phyloP scores from a whole-genome alignment of 2,329 filamentous ascomycete genomes.

The Drechslerella dactyloides region DNA sequence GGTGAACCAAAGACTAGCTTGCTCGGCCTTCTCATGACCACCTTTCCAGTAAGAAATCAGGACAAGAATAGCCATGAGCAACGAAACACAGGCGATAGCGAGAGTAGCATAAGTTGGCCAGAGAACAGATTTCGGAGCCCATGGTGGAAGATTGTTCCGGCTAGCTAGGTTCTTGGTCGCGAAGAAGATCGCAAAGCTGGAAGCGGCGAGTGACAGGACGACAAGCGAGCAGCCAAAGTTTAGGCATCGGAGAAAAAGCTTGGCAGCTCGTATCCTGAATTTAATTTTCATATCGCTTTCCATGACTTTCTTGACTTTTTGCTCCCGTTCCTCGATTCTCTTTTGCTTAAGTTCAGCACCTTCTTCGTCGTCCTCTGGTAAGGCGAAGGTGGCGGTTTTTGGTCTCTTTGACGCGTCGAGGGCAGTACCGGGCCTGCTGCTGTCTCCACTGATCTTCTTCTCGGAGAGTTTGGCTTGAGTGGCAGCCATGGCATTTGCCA shows the following conservation, averaged over 20 bases:
- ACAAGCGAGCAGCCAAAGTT: conserved; percentile 98
- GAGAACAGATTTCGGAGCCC: conserved; percentile 77
- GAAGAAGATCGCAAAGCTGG: conserved; percentile 92
- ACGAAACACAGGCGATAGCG: conserved; percentile 77
- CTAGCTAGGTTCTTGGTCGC: conserved; percentile 76
- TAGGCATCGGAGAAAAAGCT: conserved; percentile 90
- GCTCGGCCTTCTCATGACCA: conserved; percentile 86
- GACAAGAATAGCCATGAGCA: conserved; percentile 77
- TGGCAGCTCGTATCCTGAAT: conserved; percentile 74
- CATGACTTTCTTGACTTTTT: conserved; percentile 58
- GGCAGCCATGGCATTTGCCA: conserved; percentile 80
- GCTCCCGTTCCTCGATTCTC: conserved; percentile 16
- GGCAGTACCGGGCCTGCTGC: conserved; percentile 57
- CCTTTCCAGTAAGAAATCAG: conserved; percentile 87
- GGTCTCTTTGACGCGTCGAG: conserved; percentile 68
- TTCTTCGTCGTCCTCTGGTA: conserved; percentile 87
- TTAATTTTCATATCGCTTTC: conserved; percentile 76
- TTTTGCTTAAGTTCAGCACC: conserved; percentile 58
- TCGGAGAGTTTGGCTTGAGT: conserved; percentile 66
- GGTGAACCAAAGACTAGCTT: conserved; percentile 93
- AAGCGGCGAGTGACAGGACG: conserved; percentile 84
- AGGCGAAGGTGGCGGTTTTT: conserved; percentile 79
- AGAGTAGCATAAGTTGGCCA: conserved; percentile 93
- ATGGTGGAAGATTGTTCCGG: conserved; percentile 81
- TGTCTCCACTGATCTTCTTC: conserved; percentile 75